Conservation (phyloP, 257 asterid species). For the Cinchona pubescens region DNA sequence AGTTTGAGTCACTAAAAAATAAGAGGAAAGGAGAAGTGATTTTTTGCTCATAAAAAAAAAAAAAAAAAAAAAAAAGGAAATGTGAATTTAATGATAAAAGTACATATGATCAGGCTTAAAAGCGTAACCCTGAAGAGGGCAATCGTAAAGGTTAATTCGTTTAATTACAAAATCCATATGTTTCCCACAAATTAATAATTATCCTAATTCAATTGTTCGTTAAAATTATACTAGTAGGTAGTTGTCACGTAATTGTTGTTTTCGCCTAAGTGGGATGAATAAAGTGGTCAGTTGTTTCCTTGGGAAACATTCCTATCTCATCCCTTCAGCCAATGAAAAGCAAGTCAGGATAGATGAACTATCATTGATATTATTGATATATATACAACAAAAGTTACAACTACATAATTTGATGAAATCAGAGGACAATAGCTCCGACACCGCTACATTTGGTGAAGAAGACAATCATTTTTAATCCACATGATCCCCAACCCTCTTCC, state of each 20-base stretch:
- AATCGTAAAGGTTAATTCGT: no score
- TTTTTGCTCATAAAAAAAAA: no score
- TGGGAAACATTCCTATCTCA: background rate
- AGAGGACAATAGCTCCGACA: background rate
- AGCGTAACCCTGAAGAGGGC: no score
- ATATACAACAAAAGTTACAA: background rate
- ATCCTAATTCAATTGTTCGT: background rate
- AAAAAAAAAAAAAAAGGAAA: no score
- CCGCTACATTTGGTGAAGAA: background rate
- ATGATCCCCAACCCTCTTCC: background rate
- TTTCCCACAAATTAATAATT: background rate
- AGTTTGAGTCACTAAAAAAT: no score
- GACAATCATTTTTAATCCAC: background rate
- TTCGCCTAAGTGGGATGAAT: background rate
- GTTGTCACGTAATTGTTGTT: background rate
- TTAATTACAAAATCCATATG: no score
- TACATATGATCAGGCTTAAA: no score
- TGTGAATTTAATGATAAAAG: no score
- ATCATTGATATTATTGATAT: no score
- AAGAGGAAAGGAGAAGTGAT: no score
- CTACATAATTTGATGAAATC: background rate
- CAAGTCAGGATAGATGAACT: no score
- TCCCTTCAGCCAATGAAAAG: background rate
- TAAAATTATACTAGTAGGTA: background rate
- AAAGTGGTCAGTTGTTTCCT: background rate